Evolutionary conservation across 306 rosid genomes (phyloP), one percentile per base, ranked within the genome.

Genomic region (Citrullus amarus): DNA sequence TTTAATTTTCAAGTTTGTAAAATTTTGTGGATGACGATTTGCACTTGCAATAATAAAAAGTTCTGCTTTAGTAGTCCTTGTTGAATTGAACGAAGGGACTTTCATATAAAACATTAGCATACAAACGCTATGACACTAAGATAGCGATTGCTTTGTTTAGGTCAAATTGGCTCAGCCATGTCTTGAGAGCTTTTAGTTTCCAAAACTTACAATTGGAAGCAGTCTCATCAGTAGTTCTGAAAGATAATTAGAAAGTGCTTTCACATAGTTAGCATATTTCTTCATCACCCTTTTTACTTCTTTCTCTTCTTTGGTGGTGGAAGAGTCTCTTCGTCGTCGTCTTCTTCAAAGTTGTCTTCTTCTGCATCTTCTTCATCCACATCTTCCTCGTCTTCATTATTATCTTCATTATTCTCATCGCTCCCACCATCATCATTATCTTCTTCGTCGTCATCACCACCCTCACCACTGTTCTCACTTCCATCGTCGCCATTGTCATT

Each of bases 261-360:
- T 65, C 56, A 36, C 58, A 3, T 32, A 2, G 81, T 58, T 36
- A 34, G 17, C 12, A 36, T 25, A 51, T 18, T 41, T 34, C 55
- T 68, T 18, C 3, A 4, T 1, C 1, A 0, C 11, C 20, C 32
- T 3, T 43, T 55, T 82, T 85, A 86, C 82, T 84, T 86, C 82
- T 84, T 86, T 75, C 87, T 82, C 87, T 84, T 86, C 84, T 86
- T 84, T 20, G 86, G 87, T 51, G 87, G 89, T 78, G 83, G 87
- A 30, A 86, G 84, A 20, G 87, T 79, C 57, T 81, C 87, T 8
- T 82, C 89, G 1, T 82, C 88, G 8, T 82, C 82, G 5, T 78
- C 79, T 30, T 75, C 87, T 25, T 86, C 88, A 25, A 80, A 79
- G 5, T 39, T 80, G 25, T 84, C 80, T 14, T 79, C 89, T 44